Percentiles rank a stretch among this genome's conserved stretches.
These are phyloP conservation scores for Torrubiella hemipterigena DNA, from an alignment of 2,329 filamentous ascomycete genomes.

Conservation along the genomic window DNA sequence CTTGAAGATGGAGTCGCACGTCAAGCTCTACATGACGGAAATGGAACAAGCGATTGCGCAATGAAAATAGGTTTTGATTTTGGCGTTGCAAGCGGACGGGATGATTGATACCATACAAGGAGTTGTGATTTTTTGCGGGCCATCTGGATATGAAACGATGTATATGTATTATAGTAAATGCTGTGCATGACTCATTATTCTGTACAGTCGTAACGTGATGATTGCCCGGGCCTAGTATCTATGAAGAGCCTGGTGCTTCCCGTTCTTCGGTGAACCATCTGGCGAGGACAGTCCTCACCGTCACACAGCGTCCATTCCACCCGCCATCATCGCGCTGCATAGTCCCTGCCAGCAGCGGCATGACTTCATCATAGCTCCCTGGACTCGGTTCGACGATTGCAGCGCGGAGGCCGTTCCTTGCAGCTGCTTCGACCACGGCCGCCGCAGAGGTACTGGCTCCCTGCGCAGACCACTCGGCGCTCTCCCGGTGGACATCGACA, in stretches of 20 bases:
- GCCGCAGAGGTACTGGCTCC: conserved; percentile 54
- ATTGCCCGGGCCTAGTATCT: too few relatives aligned
- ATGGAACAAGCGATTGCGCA: conserved; percentile 93
- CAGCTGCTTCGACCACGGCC: conserved; percentile 48
- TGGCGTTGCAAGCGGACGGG: background rate
- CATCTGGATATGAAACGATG: too few relatives aligned
- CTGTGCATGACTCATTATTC: background rate
- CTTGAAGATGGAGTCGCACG: conserved; percentile 93
- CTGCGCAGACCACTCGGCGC: conserved; percentile 65
- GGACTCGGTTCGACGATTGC: conserved; percentile 34
- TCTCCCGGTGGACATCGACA: conserved; percentile 51
- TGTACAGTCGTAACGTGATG: background rate
- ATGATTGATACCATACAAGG: background rate
- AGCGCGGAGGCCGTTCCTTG: conserved; percentile 27
- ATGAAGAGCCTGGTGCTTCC: background rate
- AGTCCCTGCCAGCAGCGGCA: conserved; percentile 52
- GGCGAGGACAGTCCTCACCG: conserved; percentile 42
- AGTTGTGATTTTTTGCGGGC: too few relatives aligned
- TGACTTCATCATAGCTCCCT: conserved; percentile 27
- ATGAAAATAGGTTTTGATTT: conserved; percentile 10
- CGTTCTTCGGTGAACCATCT: conserved; percentile 46
- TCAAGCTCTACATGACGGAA: conserved; percentile 95
- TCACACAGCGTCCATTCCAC: conserved; percentile 47
- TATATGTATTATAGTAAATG: background rate
- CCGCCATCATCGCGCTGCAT: conserved; percentile 35